phyloP scores from a whole-genome alignment of 257 asterid genomes.

The Lycium ferocissimum region DNA sequence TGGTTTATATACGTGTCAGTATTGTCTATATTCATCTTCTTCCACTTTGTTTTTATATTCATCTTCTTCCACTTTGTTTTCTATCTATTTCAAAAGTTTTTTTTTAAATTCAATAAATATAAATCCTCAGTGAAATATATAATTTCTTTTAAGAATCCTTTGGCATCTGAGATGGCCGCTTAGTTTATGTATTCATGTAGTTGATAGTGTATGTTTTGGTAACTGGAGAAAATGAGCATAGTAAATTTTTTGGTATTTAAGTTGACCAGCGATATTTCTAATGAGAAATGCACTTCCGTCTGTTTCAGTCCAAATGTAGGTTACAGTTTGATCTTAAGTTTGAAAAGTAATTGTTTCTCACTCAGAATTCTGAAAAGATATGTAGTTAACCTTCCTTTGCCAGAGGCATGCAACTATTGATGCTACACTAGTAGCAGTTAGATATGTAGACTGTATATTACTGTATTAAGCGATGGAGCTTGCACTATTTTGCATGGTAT shows the following conservation, averaged over 20 bases:
- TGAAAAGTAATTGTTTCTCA: not conserved
- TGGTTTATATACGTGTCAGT: not conserved
- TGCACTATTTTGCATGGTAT: not conserved
- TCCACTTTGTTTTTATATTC: not conserved
- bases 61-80: not conserved
- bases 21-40: not conserved
- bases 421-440: not conserved
- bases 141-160: slow-evolving; percentile 12
- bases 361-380: not conserved
- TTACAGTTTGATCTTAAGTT: not conserved
- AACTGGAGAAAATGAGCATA: not conserved
- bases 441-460: not conserved
- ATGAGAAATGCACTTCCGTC: not conserved
- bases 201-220: not conserved
- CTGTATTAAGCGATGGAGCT: not conserved
- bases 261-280: not conserved
- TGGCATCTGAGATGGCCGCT: not conserved
- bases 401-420: not conserved
- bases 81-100: not conserved
- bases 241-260: not conserved
- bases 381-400: not conserved
- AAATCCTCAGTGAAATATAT: not conserved
- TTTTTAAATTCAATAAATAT: not conserved
- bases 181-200: not conserved
- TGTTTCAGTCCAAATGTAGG: not conserved